A percentile compares a stretch with the other conserved stretches of the same genome.
phyloP scores from a whole-genome alignment of 2,329 filamentous ascomycete species.

The Ascochyta pisi region DNA sequence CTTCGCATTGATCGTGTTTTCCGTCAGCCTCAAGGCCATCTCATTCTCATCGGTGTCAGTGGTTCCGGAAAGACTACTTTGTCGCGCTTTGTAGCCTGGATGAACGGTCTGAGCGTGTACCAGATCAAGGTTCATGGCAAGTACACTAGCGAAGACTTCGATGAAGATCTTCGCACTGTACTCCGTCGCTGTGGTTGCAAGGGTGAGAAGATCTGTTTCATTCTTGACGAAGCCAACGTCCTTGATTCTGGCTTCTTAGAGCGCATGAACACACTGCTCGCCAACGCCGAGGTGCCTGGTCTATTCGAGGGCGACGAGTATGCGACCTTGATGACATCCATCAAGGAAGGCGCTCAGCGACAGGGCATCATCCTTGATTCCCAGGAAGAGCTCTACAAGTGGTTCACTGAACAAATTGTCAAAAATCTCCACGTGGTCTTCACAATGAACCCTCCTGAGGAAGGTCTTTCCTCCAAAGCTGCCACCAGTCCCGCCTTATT shows the following conservation, averaged over 20 bases:
- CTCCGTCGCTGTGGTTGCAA: conserved; percentile 94
- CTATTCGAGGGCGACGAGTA: conserved; percentile 99
- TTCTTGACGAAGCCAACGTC: conserved; percentile 99
- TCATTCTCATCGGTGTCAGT: conserved; percentile 98
- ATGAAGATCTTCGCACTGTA: conserved; percentile 94
- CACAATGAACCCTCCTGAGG: conserved; percentile 99
- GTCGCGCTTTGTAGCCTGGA: conserved; percentile 98
- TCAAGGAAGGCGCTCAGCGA: conserved; percentile 96
- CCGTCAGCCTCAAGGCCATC: conserved; percentile 94
- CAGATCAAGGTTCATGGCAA: conserved; percentile 99
- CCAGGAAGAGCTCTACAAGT: conserved; percentile 99
- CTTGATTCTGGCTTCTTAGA: conserved; percentile 98
- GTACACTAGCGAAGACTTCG: conserved; percentile 98
- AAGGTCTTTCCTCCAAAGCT: conserved; percentile 92
- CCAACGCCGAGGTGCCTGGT: conserved; percentile 98
- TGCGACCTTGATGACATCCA: conserved; percentile 97
- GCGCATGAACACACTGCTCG: conserved; percentile 97
- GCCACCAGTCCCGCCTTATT: conserved; percentile 97
- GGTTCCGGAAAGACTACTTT: conserved; percentile 98
- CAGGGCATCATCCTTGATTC: conserved; percentile 95
- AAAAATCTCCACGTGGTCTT: conserved; percentile 99
- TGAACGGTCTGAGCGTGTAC: conserved; percentile 99
- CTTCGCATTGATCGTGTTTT: conserved; percentile 98
- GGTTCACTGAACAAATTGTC: conserved; percentile 99
- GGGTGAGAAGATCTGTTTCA: conserved; percentile 99